Evolutionary conservation across 148 eudicot species (phyloP).

Genomic region (Mesembryanthemum crystallinum): DNA sequence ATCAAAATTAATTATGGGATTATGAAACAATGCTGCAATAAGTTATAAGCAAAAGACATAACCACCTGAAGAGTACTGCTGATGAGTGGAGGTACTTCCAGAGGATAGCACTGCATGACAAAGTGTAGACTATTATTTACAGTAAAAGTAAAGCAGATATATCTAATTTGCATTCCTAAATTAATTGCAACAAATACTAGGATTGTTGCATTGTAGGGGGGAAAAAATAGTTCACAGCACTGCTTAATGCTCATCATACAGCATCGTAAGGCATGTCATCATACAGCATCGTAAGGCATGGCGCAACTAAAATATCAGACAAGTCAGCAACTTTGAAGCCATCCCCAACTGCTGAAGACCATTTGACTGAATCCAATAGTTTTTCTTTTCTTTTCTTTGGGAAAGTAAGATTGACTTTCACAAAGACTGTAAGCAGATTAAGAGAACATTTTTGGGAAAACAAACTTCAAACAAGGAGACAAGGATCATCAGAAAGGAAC

Average conservation of each 20-base stretch:
- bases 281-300: background rate
- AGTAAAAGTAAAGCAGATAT: background rate
- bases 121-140: constrained; percentile 1
- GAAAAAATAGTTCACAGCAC: background rate
- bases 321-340: background rate
- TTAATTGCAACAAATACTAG: background rate
- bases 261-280: background rate
- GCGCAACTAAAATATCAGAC: background rate
- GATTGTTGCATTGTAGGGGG: background rate
- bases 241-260: background rate
- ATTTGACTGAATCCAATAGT: background rate
- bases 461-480: too few relatives aligned
- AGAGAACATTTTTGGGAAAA: too few relatives aligned
- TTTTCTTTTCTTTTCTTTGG: too few relatives aligned
- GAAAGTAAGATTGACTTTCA: too few relatives aligned
- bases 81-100: constrained; percentile 85
- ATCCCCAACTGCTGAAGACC: background rate
- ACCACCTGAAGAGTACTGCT: constrained; percentile 82
- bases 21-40: constrained; percentile 8
- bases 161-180: too few relatives aligned
- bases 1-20: constrained; percentile 13
- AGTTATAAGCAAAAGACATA: background rate
- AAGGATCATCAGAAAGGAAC: too few relatives aligned
- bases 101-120: constrained; percentile 75
- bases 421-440: too few relatives aligned